phyloP scores from a whole-genome alignment of 2,329 filamentous ascomycete genomes.

The Penicillium sp. region DNA sequence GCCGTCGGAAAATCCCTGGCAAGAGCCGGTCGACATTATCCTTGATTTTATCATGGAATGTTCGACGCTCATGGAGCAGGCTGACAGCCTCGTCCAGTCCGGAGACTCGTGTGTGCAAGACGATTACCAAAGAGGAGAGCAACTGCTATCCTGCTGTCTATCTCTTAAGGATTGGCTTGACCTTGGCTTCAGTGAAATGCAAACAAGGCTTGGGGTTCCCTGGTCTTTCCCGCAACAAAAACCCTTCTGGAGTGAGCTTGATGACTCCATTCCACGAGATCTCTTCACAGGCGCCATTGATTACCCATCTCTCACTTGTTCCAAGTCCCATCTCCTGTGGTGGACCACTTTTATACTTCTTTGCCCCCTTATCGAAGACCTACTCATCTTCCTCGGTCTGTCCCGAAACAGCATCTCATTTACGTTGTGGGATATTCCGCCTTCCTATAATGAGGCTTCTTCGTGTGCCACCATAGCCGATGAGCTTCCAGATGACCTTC shows the following conservation, averaged over 20 bases:
- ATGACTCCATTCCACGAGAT: not conserved
- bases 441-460: not conserved
- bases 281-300: not conserved
- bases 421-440: not conserved
- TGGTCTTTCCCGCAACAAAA: not conserved
- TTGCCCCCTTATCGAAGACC: not conserved
- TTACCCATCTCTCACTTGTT: not conserved
- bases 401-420: not conserved
- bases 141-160: not conserved
- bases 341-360: not conserved
- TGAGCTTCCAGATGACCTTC: not conserved
- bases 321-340: not conserved
- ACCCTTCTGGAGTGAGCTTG: not conserved
- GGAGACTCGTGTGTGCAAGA: not conserved
- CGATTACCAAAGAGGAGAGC: not conserved
- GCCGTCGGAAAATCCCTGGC: not conserved
- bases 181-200: not conserved
- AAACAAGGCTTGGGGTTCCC: not conserved
- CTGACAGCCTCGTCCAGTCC: not conserved
- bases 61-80: not conserved
- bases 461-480: not conserved
- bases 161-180: not conserved
- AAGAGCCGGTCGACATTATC: not conserved
- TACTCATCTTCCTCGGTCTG: not conserved
- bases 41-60: not conserved